These are phyloP conservation scores for Penicillium sp. DNA, from an alignment of 2,329 filamentous ascomycete species.

Conservation along the genomic window DNA sequence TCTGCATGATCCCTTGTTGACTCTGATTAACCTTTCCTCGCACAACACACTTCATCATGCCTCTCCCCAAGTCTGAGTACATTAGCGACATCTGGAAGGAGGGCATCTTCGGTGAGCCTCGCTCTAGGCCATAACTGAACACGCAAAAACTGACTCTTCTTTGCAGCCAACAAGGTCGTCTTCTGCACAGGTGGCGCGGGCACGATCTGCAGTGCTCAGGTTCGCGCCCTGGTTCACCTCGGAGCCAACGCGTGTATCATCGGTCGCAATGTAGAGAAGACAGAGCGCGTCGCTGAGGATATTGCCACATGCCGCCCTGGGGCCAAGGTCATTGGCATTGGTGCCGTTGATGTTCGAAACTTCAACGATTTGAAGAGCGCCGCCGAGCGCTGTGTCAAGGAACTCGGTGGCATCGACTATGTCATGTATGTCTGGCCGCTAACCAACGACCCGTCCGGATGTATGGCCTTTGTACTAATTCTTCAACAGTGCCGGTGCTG, in stretches of 20 bases:
- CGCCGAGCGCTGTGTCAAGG: slow-evolving; percentile 77
- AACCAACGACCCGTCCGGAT: neutral
- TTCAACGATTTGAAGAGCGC: slow-evolving; percentile 72
- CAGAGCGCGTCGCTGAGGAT: slow-evolving; percentile 76
- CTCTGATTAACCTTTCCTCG: neutral
- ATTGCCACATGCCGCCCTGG: slow-evolving; percentile 80
- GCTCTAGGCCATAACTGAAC: neutral
- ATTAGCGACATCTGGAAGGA: slow-evolving; percentile 85
- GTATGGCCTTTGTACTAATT: slow-evolving; percentile 20
- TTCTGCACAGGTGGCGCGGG: slow-evolving; percentile 96
- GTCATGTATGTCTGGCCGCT: slow-evolving; percentile 70
- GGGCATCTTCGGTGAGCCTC: slow-evolving; percentile 75
- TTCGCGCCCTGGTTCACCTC: slow-evolving; percentile 85
- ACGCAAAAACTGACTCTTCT: slow-evolving; percentile 17
- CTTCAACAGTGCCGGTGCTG: slow-evolving; percentile 76
- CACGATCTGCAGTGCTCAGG: slow-evolving; percentile 92
- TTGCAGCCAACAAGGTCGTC: slow-evolving; percentile 78
- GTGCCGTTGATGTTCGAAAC: slow-evolving; percentile 74
- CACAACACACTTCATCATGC: slow-evolving; percentile 56
- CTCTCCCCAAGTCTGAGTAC: slow-evolving; percentile 74
- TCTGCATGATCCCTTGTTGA: slow-evolving; percentile 4
- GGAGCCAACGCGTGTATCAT: slow-evolving; percentile 95
- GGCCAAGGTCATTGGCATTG: slow-evolving; percentile 85
- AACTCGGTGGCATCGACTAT: slow-evolving; percentile 88
- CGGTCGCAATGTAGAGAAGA: slow-evolving; percentile 88